Evolutionary conservation across 176 grass and related monocot species (phyloP).

Genomic region (Bolboschoenus planiculmis): DNA sequence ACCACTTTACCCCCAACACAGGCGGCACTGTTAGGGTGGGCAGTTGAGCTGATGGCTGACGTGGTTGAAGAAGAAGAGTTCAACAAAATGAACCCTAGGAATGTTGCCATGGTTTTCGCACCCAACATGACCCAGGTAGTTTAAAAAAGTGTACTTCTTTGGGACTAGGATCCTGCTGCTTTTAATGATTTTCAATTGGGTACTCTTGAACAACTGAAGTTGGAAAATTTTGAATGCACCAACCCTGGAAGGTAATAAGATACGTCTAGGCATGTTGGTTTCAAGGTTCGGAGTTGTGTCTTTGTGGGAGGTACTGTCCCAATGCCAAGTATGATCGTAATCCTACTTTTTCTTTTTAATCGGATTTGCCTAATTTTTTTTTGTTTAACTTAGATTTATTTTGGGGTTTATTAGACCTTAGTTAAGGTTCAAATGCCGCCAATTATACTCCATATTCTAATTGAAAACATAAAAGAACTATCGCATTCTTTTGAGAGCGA

Average conservation of each 20-base stretch:
- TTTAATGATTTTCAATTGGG: not conserved
- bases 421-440: not conserved
- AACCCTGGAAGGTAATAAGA: not conserved
- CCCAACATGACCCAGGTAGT: slow-evolving; percentile 92
- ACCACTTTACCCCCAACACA: slow-evolving; percentile 60
- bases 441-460: not conserved
- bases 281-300: not conserved
- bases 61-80: slow-evolving; percentile 84
- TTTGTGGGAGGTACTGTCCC: not conserved
- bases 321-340: not conserved
- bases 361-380: not conserved
- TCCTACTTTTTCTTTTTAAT: not conserved
- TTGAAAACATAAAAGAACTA: not conserved
- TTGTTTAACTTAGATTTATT: not conserved
- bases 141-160: not conserved
- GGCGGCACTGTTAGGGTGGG: slow-evolving; percentile 78
- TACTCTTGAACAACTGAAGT: not conserved
- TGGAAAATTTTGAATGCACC: not conserved
- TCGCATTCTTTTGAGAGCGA: not conserved
- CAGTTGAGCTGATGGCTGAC: slow-evolving; percentile 84
- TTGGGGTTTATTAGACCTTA: not conserved
- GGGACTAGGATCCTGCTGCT: not conserved
- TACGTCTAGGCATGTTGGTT: not conserved
- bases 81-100: slow-evolving; percentile 93
- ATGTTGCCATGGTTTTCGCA: slow-evolving; percentile 91